Conservation (phyloP, 768 basidiomycete genomes). For the Pisolithus marmoratus region DNA sequence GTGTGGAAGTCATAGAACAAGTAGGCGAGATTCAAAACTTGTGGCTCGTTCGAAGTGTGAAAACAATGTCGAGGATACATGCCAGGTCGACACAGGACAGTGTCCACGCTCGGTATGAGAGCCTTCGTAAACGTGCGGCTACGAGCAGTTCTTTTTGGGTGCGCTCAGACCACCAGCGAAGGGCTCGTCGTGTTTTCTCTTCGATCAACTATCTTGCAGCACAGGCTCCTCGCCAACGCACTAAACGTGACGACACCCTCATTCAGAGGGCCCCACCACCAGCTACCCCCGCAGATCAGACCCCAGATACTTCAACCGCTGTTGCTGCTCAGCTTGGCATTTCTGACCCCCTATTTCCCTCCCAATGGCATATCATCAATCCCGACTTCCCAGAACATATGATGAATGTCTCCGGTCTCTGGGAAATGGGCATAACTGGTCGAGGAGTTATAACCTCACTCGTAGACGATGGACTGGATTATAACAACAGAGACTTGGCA, state of each 20-base stretch:
- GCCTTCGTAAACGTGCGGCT: slow-evolving; percentile 31
- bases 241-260: slow-evolving; percentile 43
- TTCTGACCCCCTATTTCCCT: slow-evolving; percentile 71
- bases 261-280: slow-evolving; percentile 52
- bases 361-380: slow-evolving; percentile 96
- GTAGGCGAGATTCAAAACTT: slow-evolving; percentile 76
- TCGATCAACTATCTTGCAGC: slow-evolving; percentile 57
- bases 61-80: slow-evolving; percentile 22
- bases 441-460: slow-evolving; percentile 81
- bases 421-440: slow-evolving; percentile 89
- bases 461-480: slow-evolving; percentile 94
- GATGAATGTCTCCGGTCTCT: slow-evolving; percentile 91
- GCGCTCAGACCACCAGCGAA: slow-evolving; percentile 37
- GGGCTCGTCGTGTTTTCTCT: slow-evolving; percentile 41
- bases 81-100: slow-evolving; percentile 37
- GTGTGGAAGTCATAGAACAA: slow-evolving; percentile 82
- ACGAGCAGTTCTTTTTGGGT: slow-evolving; percentile 23
- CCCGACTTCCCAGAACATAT: slow-evolving; percentile 71
- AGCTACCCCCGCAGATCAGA: slow-evolving; percentile 30
- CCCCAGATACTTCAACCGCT: slow-evolving; percentile 30
- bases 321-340: slow-evolving; percentile 62
- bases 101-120: slow-evolving; percentile 45
- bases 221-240: slow-evolving; percentile 62
- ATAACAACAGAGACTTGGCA: slow-evolving; percentile 78
- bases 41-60: slow-evolving; percentile 72